Evolutionary conservation across 2,329 filamentous ascomycete species (phyloP).

Genomic region (Bisporella sp.): DNA sequence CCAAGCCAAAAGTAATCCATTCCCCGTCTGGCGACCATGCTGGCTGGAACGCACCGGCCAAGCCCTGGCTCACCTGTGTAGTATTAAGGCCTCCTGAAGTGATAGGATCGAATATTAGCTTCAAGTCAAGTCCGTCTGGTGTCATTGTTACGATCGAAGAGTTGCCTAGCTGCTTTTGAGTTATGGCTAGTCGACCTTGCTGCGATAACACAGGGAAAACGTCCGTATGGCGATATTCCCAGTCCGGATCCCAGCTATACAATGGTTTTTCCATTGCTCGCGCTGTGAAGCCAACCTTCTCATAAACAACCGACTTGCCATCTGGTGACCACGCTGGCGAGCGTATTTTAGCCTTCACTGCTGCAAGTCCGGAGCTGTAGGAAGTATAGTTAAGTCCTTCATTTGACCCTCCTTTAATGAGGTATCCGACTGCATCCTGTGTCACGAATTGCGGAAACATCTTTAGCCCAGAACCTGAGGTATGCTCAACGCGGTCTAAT

Average conservation of each 20-base stretch:
- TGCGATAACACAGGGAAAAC: conserved; percentile 30
- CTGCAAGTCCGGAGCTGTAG: neutral
- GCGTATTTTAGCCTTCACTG: conserved; percentile 9
- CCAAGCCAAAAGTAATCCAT: conserved; percentile 33
- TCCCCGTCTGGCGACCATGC: conserved; percentile 31
- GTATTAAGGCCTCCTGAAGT: conserved; percentile 7
- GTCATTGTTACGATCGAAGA: conserved; percentile 30
- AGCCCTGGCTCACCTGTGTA: conserved; percentile 18
- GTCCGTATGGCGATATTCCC: conserved; percentile 37
- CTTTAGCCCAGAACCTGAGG: conserved; percentile 12
- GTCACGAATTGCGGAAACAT: conserved; percentile 11
- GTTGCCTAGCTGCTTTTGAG: conserved; percentile 34
- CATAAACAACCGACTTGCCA: conserved; percentile 15
- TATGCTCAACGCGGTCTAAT: conserved; percentile 22
- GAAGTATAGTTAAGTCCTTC: conserved; percentile 17
- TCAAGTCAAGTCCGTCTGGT: conserved; percentile 22
- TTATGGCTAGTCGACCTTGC: conserved; percentile 26
- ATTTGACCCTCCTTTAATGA: conserved; percentile 7
- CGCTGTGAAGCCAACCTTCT: conserved; percentile 23
- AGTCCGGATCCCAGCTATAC: conserved; percentile 33
- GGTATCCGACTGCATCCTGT: conserved; percentile 10
- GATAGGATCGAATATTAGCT: conserved; percentile 25
- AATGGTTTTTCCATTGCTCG: conserved; percentile 31
- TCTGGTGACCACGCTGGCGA: conserved; percentile 18
- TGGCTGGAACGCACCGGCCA: conserved; percentile 34